Evolutionary conservation across 148 eudicot species (phyloP).

Genomic region (Rheum nobile): DNA sequence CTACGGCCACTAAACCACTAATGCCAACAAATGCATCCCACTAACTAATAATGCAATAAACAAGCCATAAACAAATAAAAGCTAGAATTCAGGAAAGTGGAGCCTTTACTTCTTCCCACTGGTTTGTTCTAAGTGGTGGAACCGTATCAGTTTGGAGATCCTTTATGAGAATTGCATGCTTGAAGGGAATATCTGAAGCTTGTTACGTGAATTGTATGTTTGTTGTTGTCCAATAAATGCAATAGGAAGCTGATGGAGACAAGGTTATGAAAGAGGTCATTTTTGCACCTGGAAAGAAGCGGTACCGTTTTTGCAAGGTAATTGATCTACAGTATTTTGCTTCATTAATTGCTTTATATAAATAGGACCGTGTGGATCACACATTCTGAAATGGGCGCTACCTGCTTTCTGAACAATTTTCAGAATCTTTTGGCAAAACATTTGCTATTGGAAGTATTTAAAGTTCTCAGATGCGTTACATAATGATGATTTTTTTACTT

Average conservation of each 20-base stretch:
- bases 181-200: neutral
- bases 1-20: too few relatives aligned
- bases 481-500: neutral
- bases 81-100: too few relatives aligned
- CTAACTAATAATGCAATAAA: too few relatives aligned
- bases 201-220: neutral
- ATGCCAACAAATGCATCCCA: too few relatives aligned
- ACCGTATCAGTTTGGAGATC: too few relatives aligned
- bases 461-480: neutral
- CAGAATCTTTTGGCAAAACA: neutral
- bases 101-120: too few relatives aligned
- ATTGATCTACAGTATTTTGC: constrained; percentile 6
- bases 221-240: constrained; percentile 1
- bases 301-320: constrained; percentile 92
- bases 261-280: constrained; percentile 71
- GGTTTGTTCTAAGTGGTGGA: too few relatives aligned
- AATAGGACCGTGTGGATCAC: neutral
- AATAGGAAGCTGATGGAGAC: constrained; percentile 66
- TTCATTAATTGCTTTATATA: neutral
- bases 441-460: neutral
- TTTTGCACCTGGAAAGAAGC: constrained; percentile 65
- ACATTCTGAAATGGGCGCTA: neutral
- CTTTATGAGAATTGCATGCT: neutral
- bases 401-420: neutral
- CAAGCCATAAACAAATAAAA: too few relatives aligned